Conservation (phyloP, 2,329 filamentous ascomycete species). For the Claviceps citrina region DNA sequence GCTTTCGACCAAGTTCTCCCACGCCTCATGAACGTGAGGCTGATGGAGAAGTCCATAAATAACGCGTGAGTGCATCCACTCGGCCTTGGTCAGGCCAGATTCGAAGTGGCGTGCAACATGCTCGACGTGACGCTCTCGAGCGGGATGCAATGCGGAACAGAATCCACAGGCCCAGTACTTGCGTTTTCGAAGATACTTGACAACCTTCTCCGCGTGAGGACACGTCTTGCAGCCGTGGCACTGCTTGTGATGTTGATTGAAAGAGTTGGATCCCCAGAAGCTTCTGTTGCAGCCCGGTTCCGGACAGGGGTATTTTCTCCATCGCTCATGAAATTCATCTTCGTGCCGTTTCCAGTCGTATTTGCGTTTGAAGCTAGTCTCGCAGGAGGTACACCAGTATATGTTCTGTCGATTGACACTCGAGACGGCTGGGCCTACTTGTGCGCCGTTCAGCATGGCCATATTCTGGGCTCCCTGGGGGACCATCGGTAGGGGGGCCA, state of each 20-base stretch:
- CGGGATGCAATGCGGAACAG: constrained; percentile 46
- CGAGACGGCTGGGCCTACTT: constrained; percentile 15
- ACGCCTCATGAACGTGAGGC: constrained; percentile 43
- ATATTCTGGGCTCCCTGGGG: constrained; percentile 15
- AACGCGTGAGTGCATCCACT: constrained; percentile 56
- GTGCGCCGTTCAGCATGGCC: constrained; percentile 19
- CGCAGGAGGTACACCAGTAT: constrained; percentile 43
- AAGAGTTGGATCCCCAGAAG: constrained; percentile 53
- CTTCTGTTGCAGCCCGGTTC: constrained; percentile 48
- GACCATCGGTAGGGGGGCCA: constrained; percentile 22
- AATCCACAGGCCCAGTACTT: constrained; percentile 57
- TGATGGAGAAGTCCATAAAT: constrained; percentile 54
- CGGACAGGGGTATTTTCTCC: constrained; percentile 51
- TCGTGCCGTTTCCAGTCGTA: constrained; percentile 57
- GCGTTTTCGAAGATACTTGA: constrained; percentile 46
- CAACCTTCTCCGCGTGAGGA: constrained; percentile 48
- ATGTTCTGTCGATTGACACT: constrained; percentile 27
- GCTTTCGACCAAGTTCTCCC: constrained; percentile 39
- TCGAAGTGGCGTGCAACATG: constrained; percentile 56
- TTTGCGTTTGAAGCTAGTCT: constrained; percentile 52
- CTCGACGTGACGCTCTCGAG: constrained; percentile 51
- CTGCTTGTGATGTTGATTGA: constrained; percentile 52
- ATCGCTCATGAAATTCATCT: constrained; percentile 53
- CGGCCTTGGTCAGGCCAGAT: constrained; percentile 42
- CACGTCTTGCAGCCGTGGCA: constrained; percentile 50